These are phyloP conservation scores for Oxytropis ochrocephala DNA, from an alignment of 306 rosid genomes.

Conservation along the genomic window DNA sequence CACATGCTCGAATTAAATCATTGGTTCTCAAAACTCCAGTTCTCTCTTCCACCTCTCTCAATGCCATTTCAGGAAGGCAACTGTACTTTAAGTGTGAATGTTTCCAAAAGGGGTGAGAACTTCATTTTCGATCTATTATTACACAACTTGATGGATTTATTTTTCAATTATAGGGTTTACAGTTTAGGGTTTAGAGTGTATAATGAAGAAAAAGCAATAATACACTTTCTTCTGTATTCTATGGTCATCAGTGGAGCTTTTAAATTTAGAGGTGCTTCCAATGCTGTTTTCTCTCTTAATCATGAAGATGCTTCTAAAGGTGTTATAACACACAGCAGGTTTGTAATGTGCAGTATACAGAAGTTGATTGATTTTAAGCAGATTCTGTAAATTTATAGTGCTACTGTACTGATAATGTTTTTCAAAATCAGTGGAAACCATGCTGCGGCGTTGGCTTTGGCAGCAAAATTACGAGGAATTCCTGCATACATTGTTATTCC, in stretches of 20 bases:
- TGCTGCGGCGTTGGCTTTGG: slow-evolving; percentile 94
- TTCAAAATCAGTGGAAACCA: slow-evolving; percentile 78
- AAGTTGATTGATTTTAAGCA: background rate
- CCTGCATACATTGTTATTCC: slow-evolving; percentile 85
- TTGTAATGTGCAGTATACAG: slow-evolving; percentile 17
- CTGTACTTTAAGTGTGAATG: slow-evolving; percentile 87
- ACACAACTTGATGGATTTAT: too few species aligned
- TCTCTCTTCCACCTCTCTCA: slow-evolving; percentile 52
- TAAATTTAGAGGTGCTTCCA: slow-evolving; percentile 91
- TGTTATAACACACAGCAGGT: slow-evolving; percentile 97
- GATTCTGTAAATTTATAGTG: background rate
- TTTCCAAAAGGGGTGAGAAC: slow-evolving; percentile 78
- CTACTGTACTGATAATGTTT: slow-evolving; percentile 27
- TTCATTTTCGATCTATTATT: slow-evolving; percentile 7
- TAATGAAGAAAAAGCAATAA: background rate
- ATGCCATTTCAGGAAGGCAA: slow-evolving; percentile 58
- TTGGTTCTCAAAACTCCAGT: slow-evolving; percentile 65
- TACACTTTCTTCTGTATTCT: background rate
- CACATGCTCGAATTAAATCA: slow-evolving; percentile 53
- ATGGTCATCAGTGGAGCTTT: slow-evolving; percentile 64
- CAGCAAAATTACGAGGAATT: slow-evolving; percentile 81
- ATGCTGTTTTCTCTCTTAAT: slow-evolving; percentile 78
- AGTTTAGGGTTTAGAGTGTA: too few species aligned
- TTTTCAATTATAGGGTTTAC: too few species aligned
- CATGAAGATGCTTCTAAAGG: slow-evolving; percentile 75